Base-by-base conservation (phyloP, 345 rosid species). In the Rhodomyrtus tomentosa region DNA sequence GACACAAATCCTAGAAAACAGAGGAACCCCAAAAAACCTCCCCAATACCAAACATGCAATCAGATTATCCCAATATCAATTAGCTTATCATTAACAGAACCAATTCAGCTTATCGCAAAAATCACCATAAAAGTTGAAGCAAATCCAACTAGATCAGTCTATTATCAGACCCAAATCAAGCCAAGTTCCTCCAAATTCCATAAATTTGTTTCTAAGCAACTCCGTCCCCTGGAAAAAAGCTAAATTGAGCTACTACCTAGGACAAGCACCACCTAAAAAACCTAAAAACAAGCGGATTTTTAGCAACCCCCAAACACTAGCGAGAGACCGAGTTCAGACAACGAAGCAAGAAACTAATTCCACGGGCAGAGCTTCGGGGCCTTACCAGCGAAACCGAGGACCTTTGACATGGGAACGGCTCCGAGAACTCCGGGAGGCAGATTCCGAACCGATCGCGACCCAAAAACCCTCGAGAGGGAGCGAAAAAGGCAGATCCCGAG, bases 381-480 rank as follows among this genome's bases (percentile, higher is more conserved):
- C 88, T 83, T 92, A 96, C 99, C 98, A 83, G 89, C 88, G 80
- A 93, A 86, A 59, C 89, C 85, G 84, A 92, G 85, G 94, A 96
- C 87, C 88, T 94, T 91, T 84, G 99, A 90, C 99, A 96, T 96
- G 89, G 84, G 85, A 82, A 42, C 81, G 86, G 95, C 93, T 88
- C 86, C 84, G 88, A 90, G 89, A 87, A 88, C 84, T 87, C 88
- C 52, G 88, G 83, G 87, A 91, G 90, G 89, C 54, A 7, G 85
- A 88, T 86, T 86, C 82, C 87, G 86, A 88, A 86, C 84, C 85
- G 91, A 40, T 81, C 36, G 76, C n/a, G 87, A 72, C 89, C 91
- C 85, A 83, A 89, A 91, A 94, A 93, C 92, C 92, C 91, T 88
- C 95, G 89, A 90, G 91, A 91, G 94, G 89, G 93, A 92, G 98